These are phyloP conservation scores for Jasminum sambac DNA, from an alignment of 257 asterid species.

Conservation along the genomic window DNA sequence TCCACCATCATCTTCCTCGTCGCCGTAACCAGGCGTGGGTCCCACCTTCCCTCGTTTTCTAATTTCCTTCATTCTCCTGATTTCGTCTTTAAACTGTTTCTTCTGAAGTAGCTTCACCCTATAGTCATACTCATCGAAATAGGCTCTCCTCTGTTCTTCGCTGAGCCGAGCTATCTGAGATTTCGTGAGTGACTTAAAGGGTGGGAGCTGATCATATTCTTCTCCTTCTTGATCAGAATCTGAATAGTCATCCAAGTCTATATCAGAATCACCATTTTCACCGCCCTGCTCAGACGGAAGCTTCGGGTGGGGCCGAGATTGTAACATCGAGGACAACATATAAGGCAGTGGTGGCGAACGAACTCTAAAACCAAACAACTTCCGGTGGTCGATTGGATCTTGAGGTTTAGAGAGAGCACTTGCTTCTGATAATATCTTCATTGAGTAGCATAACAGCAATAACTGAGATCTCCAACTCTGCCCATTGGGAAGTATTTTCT, in stretches of 20 bases:
- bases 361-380: conserved; percentile 68
- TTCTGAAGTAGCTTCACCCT: conserved; percentile 93
- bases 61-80: conserved; percentile 71
- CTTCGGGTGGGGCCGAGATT: conserved; percentile 87
- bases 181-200: conserved; percentile 80
- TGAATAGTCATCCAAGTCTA: conserved; percentile 81
- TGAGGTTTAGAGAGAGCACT: conserved; percentile 67
- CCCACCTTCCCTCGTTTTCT: conserved; percentile 63
- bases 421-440: conserved; percentile 83
- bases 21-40: conserved; percentile 40
- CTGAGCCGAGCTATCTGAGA: conserved; percentile 72
- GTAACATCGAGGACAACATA: conserved; percentile 90
- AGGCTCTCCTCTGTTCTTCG: conserved; percentile 78
- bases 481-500: conserved; percentile 88
- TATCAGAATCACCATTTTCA: conserved; percentile 74
- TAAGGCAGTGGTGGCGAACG: conserved; percentile 95
- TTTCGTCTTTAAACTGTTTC: conserved; percentile 86
- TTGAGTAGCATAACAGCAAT: conserved; percentile 73
- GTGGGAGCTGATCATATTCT: conserved; percentile 98
- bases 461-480: conserved; percentile 93
- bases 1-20: conserved; percentile 73
- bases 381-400: conserved; percentile 75
- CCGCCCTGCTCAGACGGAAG: conserved; percentile 77
- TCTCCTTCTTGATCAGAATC: conserved; percentile 80
- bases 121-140: conserved; percentile 90